A percentile compares a stretch with the other conserved stretches of the same genome.
phyloP scores from a whole-genome alignment of 148 eudicot genomes.

The Fagopyrum tataricum region DNA sequence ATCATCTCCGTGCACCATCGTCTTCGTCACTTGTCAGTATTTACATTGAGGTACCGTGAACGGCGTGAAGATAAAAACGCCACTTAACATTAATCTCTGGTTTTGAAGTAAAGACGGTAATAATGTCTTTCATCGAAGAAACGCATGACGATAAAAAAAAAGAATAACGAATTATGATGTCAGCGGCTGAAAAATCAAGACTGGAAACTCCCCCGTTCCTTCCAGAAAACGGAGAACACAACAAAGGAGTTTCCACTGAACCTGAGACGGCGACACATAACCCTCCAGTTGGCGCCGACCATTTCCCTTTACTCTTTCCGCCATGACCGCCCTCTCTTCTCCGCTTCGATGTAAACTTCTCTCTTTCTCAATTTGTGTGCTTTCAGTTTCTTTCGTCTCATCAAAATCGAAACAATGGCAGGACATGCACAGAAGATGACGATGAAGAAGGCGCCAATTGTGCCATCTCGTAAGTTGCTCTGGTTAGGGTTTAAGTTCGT shows the following conservation, averaged over 20 bases:
- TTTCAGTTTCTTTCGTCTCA: background rate
- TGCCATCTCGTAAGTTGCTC: slow-evolving; percentile 14
- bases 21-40: too few species aligned
- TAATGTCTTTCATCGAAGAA: background rate
- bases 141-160: background rate
- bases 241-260: background rate
- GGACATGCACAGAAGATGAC: slow-evolving; percentile 24
- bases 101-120: too few species aligned
- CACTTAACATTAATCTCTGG: background rate
- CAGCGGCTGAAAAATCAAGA: background rate
- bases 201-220: background rate
- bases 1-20: background rate
- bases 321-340: slow-evolving; percentile 19
- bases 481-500: slow-evolving; percentile 33
- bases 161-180: background rate
- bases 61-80: background rate
- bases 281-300: slow-evolving; percentile 1
- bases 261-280: slow-evolving; percentile 3
- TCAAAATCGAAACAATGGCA: slow-evolving; percentile 18
- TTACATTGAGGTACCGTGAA: background rate
- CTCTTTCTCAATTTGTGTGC: background rate
- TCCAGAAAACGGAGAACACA: background rate
- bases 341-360: slow-evolving; percentile 21
- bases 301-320: background rate
- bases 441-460: slow-evolving; percentile 16